phyloP scores from a whole-genome alignment of 2,329 filamentous ascomycete species.

The Cryphonectria parasitica region DNA sequence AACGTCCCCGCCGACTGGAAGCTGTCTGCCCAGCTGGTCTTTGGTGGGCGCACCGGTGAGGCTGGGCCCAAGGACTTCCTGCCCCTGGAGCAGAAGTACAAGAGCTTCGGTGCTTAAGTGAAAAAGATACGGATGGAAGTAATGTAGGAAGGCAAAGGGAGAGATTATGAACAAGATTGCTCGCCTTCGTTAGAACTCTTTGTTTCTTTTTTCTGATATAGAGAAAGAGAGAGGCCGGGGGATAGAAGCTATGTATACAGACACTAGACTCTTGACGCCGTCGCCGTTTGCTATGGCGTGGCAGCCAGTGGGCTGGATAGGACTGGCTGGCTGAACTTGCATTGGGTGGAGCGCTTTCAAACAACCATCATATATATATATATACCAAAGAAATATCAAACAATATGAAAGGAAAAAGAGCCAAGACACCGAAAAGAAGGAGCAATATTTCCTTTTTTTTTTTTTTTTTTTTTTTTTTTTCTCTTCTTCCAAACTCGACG shows the following conservation, averaged over 20 bases:
- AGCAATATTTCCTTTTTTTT: not conserved
- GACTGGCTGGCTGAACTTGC: not conserved
- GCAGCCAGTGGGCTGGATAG: not conserved
- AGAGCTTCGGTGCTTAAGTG: constrained; percentile 60
- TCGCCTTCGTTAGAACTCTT: not conserved
- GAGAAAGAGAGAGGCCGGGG: not conserved
- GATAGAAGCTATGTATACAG: not conserved
- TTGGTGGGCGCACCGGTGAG: constrained; percentile 66
- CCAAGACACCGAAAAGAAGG: not conserved
- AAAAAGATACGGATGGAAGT: not conserved
- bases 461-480: no score
- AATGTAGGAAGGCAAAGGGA: not conserved
- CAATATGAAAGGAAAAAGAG: no score
- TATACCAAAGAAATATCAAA: not conserved
- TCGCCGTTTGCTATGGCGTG: not conserved
- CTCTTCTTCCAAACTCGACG: not conserved
- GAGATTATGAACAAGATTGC: no score
- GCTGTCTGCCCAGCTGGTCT: constrained; percentile 82
- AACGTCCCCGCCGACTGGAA: constrained; percentile 73
- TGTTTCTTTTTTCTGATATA: not conserved
- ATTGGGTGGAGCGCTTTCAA: not conserved
- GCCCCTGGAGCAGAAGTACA: constrained; percentile 68
- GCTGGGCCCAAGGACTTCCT: constrained; percentile 66
- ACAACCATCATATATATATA: not conserved
- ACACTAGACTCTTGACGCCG: not conserved